Evolutionary conservation across 305 asterid genomes (phyloP), one percentile per base, ranked within the genome.

Genomic region (Rubia occidens): DNA sequence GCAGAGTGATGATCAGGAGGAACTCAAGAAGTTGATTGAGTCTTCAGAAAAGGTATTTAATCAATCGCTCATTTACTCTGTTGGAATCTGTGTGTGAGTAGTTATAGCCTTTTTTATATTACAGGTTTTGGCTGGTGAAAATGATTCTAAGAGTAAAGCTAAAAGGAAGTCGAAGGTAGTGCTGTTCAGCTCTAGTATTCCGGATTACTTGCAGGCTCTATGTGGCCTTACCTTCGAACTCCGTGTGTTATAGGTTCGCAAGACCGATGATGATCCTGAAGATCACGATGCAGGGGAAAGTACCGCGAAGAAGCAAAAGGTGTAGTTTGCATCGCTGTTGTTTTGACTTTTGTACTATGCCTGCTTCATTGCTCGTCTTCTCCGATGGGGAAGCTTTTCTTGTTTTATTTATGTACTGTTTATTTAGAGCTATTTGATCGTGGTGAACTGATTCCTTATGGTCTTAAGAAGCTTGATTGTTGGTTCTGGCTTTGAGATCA

Each of bases 1-100:
- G 86, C 91, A 93, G 97, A 80, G 74, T 63, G 63, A 72, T 72
- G 97, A 93, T 75, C 93, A 88, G 78, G 91, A 87, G 51, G 78
- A 86, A 49, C 62, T 93, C 66, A 82, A 76, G 84, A 81, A 85
- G 75, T 74, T 84, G 72, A 45, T 83, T 20, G 75, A 76, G 75
- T 72, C 78, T 63, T 66, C 81, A 20, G 74, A 75, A 74, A 78
- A 87, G 95, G 95, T 85, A 80, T 64, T 5, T 35, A n/a, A 10
- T 2, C 20, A 26, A 6, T 55, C 11, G 56, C 49, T 40, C 42
- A 32, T 64, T 20, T 17, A 14, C 15, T 51, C 60, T 39, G 26
- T 21, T 63, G 67, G 13, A 49, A 49, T 47, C 51, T 29, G 3
- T 17, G 6, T 24, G 5, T 4, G 11, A 29, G 0, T 67, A 14